Evolutionary conservation across 306 rosid species (phyloP), one percentile per base, ranked within the genome.

Genomic region (Trifolium subterraneum): DNA sequence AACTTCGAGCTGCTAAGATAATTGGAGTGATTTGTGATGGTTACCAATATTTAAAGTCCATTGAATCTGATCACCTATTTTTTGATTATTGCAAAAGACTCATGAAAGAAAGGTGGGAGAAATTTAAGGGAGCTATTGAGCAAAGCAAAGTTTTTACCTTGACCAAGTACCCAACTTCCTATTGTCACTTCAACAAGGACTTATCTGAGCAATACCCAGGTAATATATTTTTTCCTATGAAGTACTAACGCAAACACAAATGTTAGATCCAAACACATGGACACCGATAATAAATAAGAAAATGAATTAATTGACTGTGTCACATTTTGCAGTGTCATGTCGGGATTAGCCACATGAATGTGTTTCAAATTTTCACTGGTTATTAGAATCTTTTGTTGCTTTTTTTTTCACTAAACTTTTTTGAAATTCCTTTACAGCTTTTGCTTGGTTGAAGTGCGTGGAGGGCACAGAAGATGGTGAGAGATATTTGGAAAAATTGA

Each of bases 361-460:
- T 7, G 22, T 8, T 50, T 50, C 9, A 50, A 23, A 16, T 16
- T 20, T 16, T 0, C 14, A 38, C 2, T 18, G 12, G 10, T 12
- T 19, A 13, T 29, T 20, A n/a, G n/a, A 2, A 35, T 41, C 10
- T 7, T 72, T 50, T 20, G n/a, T n/a, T n/a, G n/a, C n/a, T n/a
- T 61, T 15, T 16, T 38, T 11, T 2, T 71, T 10, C 25, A 62
- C 14, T 77, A 2, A 2, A n/a, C 45, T 16, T 1, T 61, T 62
- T 35, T 38, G 29, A 20, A 14, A 25, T 68, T 35, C 11, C 0
- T 44, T 4, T 20, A 42, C 83, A 93, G 97, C 74, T 70, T 93
- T 82, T 80, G 87, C 89, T 1, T 93, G 98, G 98, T 54, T 93
- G 90, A 84, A 88, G 85, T n/a, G n/a, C n/a, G n/a, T n/a, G n/a